Evolutionary conservation across 768 basidiomycete genomes (phyloP).

Genomic region (Boletus rubroflammeus): DNA sequence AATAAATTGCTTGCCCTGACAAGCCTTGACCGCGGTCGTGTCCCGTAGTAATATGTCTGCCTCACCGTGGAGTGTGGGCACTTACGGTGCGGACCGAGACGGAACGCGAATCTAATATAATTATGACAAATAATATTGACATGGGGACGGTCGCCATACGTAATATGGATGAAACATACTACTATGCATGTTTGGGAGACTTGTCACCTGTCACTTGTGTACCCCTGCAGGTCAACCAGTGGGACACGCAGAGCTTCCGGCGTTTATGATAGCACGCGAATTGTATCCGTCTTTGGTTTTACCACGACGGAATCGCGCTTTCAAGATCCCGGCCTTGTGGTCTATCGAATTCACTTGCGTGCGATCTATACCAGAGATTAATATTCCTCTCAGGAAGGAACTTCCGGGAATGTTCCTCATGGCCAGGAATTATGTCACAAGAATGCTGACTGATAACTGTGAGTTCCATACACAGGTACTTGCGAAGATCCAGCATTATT

Average conservation of each 20-base stretch:
- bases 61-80: constrained; percentile 12
- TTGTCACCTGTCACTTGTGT: not conserved
- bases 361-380: not conserved
- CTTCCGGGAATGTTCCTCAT: constrained; percentile 8
- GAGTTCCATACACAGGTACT: constrained; percentile 4
- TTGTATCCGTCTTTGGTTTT: constrained; percentile 1
- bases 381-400: not conserved
- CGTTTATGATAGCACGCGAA: not conserved
- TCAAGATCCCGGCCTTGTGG: not conserved
- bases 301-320: constrained; percentile 12
- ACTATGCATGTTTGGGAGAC: not conserved
- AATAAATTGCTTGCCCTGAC: not conserved
- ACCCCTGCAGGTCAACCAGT: not conserved
- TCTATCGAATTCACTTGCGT: not conserved
- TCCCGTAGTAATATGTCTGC: constrained; percentile 10
- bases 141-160: constrained; percentile 17
- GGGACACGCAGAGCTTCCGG: constrained; percentile 4
- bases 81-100: constrained; percentile 12
- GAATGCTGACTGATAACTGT: constrained; percentile 2
- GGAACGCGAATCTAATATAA: constrained; percentile 7
- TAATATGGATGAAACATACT: constrained; percentile 6
- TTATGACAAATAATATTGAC: constrained; percentile 5
- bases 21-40: not conserved
- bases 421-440: not conserved
- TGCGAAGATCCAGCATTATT: not conserved